A percentile compares a stretch with the other conserved stretches of the same genome.
phyloP scores from a whole-genome alignment of 176 grass and related monocot genomes.

The Rhynchospora pubera region DNA sequence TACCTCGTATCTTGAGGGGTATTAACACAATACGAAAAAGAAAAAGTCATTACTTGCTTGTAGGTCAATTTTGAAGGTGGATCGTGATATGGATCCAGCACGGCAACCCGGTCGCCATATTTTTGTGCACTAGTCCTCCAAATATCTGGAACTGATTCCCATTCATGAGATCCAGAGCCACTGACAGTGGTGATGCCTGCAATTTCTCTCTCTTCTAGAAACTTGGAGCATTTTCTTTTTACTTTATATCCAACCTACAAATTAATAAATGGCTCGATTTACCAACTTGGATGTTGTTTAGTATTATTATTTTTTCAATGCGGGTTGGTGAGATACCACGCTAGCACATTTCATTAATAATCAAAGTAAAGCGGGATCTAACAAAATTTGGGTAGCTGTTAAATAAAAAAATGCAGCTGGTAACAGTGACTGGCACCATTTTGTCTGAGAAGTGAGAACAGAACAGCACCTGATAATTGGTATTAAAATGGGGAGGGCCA shows the following conservation, averaged over 20 bases:
- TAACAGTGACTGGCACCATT: too few relatives aligned
- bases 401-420: too few relatives aligned
- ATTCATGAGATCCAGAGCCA: constrained; percentile 34
- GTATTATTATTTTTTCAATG: too few relatives aligned
- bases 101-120: constrained; percentile 51
- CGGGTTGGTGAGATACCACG: too few relatives aligned
- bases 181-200: constrained; percentile 2
- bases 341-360: too few relatives aligned
- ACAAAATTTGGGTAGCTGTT: too few relatives aligned
- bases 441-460: too few relatives aligned
- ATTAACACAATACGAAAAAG: neutral
- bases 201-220: constrained; percentile 31
- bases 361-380: too few relatives aligned
- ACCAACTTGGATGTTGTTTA: neutral
- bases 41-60: constrained; percentile 49
- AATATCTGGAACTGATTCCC: constrained; percentile 87
- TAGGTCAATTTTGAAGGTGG: constrained; percentile 69
- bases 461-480: too few relatives aligned
- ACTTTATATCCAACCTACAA: constrained; percentile 11
- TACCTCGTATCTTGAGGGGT: neutral
- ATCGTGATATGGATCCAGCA: constrained; percentile 71
- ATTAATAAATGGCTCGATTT: neutral
- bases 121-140: constrained; percentile 80
- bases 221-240: constrained; percentile 29
- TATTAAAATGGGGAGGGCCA: neutral